Percentiles rank a stretch among this genome's conserved stretches.
Conservation (phyloP, 2,329 filamentous ascomycete species). For the Alternaria postmessia region DNA sequence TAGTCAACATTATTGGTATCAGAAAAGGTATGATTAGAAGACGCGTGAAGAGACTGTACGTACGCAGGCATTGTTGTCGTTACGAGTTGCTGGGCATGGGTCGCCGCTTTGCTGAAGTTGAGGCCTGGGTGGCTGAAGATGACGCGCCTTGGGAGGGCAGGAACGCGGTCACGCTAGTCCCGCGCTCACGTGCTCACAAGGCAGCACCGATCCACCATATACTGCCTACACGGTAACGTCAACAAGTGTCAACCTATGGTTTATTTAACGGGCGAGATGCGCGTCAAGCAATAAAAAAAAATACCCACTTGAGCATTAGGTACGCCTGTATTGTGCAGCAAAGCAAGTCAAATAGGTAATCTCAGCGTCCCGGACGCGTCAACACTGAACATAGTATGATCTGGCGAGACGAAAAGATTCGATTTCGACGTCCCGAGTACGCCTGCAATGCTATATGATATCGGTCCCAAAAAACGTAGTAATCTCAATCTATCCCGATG, state of each 20-base stretch:
- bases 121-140: conserved; percentile 38
- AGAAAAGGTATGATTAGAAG: neutral
- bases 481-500: conserved; percentile 21
- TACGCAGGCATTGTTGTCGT: conserved; percentile 48
- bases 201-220: conserved; percentile 3
- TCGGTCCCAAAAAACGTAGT: neutral
- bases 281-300: neutral
- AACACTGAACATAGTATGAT: neutral
- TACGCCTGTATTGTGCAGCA: neutral
- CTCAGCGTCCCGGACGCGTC: neutral
- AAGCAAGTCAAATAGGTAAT: neutral
- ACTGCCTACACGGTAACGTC: neutral
- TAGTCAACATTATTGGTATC: conserved; percentile 17
- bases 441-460: conserved; percentile 1
- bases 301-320: neutral
- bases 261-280: neutral
- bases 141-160: conserved; percentile 40
- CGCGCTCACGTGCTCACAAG: conserved; percentile 21
- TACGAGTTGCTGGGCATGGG: conserved; percentile 34
- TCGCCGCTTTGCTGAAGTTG: conserved; percentile 32
- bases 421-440: neutral
- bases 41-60: conserved; percentile 19
- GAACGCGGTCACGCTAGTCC: conserved; percentile 31
- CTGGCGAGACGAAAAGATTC: neutral
- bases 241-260: conserved; percentile 10